phyloP scores from a whole-genome alignment of 305 asterid species.

The Andrographis paniculata region DNA sequence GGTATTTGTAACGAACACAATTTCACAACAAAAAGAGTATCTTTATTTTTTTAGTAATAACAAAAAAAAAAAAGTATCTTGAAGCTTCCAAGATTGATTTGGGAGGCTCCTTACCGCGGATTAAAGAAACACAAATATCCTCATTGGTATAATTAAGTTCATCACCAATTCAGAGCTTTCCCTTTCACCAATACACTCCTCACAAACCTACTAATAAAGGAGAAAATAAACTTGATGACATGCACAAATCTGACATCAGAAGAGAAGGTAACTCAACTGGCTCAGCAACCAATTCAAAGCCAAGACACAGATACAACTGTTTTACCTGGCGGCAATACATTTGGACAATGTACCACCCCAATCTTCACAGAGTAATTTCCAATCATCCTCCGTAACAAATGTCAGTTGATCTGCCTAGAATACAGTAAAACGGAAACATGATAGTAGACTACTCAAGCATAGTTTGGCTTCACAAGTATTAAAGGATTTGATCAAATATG shows the following conservation, averaged over 20 bases:
- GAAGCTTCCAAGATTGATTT: conserved; percentile 87
- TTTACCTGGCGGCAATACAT: conserved; percentile 69
- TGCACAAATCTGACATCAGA: too few species aligned
- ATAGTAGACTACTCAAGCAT: conserved; percentile 16
- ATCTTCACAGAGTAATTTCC: conserved; percentile 77
- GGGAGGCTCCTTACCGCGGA: conserved; percentile 93
- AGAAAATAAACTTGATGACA: neutral
- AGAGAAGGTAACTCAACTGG: too few species aligned
- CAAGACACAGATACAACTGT: conserved; percentile 17
- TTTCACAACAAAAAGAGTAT: too few species aligned
- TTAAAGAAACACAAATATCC: conserved; percentile 75
- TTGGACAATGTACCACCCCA: conserved; percentile 63
- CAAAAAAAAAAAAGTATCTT: too few species aligned
- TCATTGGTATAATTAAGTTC: conserved; percentile 76
- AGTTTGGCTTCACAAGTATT: neutral
- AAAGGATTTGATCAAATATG: too few species aligned
- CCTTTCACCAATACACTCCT: conserved; percentile 92
- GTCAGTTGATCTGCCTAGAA: conserved; percentile 62
- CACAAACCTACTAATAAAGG: conserved; percentile 62
- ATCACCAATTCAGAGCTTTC: conserved; percentile 82
- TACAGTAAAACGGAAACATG: conserved; percentile 17
- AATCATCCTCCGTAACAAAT: conserved; percentile 60
- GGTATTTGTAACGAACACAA: too few species aligned
- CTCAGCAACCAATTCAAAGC: conserved; percentile 14
- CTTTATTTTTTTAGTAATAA: too few species aligned